Conservation (phyloP, 2,329 filamentous ascomycete species). For the Penicillium sp. region DNA sequence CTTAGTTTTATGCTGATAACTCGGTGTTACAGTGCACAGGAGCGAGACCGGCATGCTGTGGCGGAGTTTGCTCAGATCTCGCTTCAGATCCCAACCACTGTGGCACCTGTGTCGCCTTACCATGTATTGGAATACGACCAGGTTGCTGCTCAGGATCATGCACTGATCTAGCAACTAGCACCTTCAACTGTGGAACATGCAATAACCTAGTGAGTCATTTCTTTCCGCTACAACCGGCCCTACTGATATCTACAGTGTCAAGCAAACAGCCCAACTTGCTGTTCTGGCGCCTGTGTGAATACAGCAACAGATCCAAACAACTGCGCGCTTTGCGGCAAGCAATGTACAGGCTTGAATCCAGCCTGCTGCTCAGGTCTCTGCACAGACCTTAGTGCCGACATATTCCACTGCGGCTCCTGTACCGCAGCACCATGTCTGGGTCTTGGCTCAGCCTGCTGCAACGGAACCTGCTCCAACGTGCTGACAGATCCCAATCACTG, state of each 20-base stretch:
- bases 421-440: neutral
- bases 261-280: neutral
- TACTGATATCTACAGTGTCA: neutral
- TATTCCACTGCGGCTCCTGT: neutral
- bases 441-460: neutral
- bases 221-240: neutral
- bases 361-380: neutral
- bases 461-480: neutral
- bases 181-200: conserved; percentile 6
- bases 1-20: neutral
- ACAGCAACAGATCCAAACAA: neutral
- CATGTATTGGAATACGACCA: neutral
- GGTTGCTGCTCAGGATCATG: conserved; percentile 12
- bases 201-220: conserved; percentile 2
- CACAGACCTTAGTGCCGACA: neutral
- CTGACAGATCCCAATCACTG: neutral
- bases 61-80: neutral
- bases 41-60: neutral
- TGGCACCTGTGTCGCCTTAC: neutral
- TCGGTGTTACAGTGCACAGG: neutral
- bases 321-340: neutral
- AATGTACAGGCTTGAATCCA: neutral
- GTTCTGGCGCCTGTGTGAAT: neutral
- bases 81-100: neutral
- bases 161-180: conserved; percentile 1